A percentile compares a stretch with the other conserved stretches of the same genome.
These are phyloP conservation scores for Globisporangium ultimum DNA, from an alignment of 352 stramenopile genomes.

Conservation along the genomic window DNA sequence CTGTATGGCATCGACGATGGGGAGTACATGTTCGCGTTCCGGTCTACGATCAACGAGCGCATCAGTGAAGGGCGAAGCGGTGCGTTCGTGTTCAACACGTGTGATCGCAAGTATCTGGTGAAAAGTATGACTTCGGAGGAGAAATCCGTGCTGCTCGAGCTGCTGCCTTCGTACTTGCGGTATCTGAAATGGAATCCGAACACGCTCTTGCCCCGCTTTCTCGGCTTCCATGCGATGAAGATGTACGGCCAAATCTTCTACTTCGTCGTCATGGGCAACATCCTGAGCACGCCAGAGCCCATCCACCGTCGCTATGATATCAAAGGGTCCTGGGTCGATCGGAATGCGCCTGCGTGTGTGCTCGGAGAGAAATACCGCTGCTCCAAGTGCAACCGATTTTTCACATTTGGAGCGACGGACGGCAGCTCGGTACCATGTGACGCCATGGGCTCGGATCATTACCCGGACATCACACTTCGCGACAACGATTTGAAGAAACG, in stretches of 20 bases:
- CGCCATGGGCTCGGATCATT: constrained; percentile 65
- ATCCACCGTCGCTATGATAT: constrained; percentile 91
- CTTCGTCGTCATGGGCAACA: constrained; percentile 92
- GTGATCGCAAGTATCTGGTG: constrained; percentile 87
- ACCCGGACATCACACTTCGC: constrained; percentile 74
- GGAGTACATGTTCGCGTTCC: constrained; percentile 80
- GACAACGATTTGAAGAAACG: constrained; percentile 88
- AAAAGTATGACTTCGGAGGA: constrained; percentile 86
- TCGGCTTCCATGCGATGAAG: constrained; percentile 88
- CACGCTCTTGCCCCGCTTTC: constrained; percentile 87
- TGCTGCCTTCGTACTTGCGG: constrained; percentile 79
- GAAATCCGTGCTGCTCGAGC: constrained; percentile 69
- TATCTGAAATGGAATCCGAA: constrained; percentile 88
- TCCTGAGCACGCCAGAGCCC: constrained; percentile 77
- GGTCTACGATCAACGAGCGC: constrained; percentile 83
- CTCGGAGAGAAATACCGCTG: constrained; percentile 76
- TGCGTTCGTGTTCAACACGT: constrained; percentile 90
- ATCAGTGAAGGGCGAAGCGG: constrained; percentile 87
- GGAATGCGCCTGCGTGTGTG: constrained; percentile 74
- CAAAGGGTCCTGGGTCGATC: constrained; percentile 89
- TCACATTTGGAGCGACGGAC: constrained; percentile 57
- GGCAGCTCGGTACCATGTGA: constrained; percentile 36
- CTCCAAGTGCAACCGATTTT: constrained; percentile 85
- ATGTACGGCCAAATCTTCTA: constrained; percentile 91
- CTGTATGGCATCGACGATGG: constrained; percentile 66